Conservation (phyloP, 2,329 filamentous ascomycete genomes). For the Trichoderma guizhouense region DNA sequence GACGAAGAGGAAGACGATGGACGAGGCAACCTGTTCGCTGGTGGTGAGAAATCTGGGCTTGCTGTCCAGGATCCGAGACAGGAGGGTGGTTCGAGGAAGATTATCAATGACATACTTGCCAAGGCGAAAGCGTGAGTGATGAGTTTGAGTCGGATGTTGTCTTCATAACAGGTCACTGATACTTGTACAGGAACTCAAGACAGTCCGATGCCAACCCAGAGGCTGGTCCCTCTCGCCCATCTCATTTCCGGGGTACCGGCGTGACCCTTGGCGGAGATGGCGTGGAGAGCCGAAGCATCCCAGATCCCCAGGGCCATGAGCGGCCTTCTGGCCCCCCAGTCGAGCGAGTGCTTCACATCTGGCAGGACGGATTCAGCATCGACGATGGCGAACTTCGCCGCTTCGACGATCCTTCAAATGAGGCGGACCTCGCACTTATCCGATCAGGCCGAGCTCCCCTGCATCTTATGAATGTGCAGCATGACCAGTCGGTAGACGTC, state of each 20-base stretch:
- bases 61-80: constrained; percentile 61
- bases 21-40: constrained; percentile 71
- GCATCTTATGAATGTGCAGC: constrained; percentile 72
- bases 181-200: constrained; percentile 53
- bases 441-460: constrained; percentile 72
- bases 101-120: constrained; percentile 62
- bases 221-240: constrained; percentile 47
- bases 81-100: constrained; percentile 48
- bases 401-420: constrained; percentile 75
- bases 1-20: constrained; percentile 56
- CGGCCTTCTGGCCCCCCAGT: constrained; percentile 45
- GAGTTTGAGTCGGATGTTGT: background rate
- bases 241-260: constrained; percentile 66
- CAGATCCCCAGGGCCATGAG: constrained; percentile 50
- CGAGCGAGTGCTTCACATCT: constrained; percentile 71
- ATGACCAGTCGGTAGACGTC: constrained; percentile 74
- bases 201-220: constrained; percentile 51
- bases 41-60: constrained; percentile 77
- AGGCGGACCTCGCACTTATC: constrained; percentile 70
- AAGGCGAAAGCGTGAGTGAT: constrained; percentile 57
- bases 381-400: constrained; percentile 75
- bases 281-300: constrained; percentile 63
- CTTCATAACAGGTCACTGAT: constrained; percentile 18
- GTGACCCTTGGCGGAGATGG: constrained; percentile 78
- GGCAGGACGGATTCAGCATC: constrained; percentile 81